Base-by-base conservation (phyloP, 2,329 filamentous ascomycete species). In the Hymenoscyphus repandus region DNA sequence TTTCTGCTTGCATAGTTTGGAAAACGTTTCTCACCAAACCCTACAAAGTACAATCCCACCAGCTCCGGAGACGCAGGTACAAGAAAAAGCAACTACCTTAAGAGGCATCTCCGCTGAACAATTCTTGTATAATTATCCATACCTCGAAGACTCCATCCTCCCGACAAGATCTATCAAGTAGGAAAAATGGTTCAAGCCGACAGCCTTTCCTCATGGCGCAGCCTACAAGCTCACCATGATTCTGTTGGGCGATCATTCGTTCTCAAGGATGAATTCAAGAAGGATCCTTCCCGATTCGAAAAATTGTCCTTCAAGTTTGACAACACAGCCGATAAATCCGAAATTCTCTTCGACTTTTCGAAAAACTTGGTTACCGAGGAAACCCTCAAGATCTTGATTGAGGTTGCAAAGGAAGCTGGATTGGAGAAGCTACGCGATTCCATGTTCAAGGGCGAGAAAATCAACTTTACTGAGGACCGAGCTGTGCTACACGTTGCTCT, bases 291-390 rank as follows among this genome's bases (percentile, higher is more conserved):
- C 68, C 90, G 93, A 57, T 97, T 96, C 77, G 73, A 85, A 66
- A 95, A 93, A 74, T 91, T 96, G 76, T 88, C 84, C 68, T 88
- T 85, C 69, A 89, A 81, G 66, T 96, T 97, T 72, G 75, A 80
- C 30, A 91, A 89, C 72, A 70, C 80, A 47, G 85, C 87, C 61
- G 88, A 95, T 66, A 79, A 79, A 65, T 85, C 83, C 62, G 90
- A 96, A 59, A 93, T 95, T 65, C 82, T 99, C 58, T 99, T 97
- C 72, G 93, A 99, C 73, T 99, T 96, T 75, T 93, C 87, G 77
- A 99, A 99, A 83, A 99, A 99, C 82, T 91, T 99, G 72, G 71
- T 97, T 64, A 93, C 87, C 56, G 88, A 96, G 62, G 91, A 97
- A 74, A 97, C 92, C 4, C 77, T 97, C 46, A 78, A 86, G 59